Conservation (phyloP, 352 stramenopile genomes). For the Phytopythium chamaehyphon region DNA sequence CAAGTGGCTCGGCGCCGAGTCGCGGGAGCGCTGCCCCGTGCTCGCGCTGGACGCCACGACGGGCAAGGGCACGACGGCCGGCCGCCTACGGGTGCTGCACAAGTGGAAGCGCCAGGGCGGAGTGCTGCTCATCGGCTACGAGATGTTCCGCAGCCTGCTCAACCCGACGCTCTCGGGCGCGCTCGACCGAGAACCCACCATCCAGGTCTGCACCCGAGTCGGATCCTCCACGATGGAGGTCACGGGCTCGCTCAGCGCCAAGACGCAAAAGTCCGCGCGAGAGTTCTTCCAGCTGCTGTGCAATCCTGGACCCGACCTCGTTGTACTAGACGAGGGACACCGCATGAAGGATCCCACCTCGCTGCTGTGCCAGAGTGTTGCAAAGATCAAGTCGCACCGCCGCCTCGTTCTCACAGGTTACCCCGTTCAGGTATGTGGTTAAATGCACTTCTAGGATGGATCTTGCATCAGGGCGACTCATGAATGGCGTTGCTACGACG, state of each 20-base stretch:
- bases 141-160: slow-evolving; percentile 85
- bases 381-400: slow-evolving; percentile 65
- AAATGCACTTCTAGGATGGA: background rate
- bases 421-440: slow-evolving; percentile 67
- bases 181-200: slow-evolving; percentile 32
- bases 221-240: slow-evolving; percentile 64
- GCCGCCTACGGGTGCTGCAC: slow-evolving; percentile 55
- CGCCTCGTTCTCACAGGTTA: slow-evolving; percentile 93
- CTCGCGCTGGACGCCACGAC: slow-evolving; percentile 57
- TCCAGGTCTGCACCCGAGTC: slow-evolving; percentile 67
- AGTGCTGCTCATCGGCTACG: slow-evolving; percentile 85
- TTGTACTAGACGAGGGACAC: slow-evolving; percentile 88
- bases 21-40: slow-evolving; percentile 48
- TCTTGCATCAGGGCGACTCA: background rate
- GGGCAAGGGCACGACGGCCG: slow-evolving; percentile 44
- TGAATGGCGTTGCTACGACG: slow-evolving; percentile 8
- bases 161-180: slow-evolving; percentile 49
- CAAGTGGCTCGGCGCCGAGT: slow-evolving; percentile 90
- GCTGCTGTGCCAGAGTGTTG: slow-evolving; percentile 76
- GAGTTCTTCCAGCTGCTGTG: slow-evolving; percentile 57
- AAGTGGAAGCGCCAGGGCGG: slow-evolving; percentile 73
- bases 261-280: slow-evolving; percentile 47
- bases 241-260: slow-evolving; percentile 36
- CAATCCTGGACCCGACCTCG: slow-evolving; percentile 61
- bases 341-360: slow-evolving; percentile 85